Evolutionary conservation across 73 alveolate species (phyloP).

Genomic region (Breviolum minutum): DNA sequence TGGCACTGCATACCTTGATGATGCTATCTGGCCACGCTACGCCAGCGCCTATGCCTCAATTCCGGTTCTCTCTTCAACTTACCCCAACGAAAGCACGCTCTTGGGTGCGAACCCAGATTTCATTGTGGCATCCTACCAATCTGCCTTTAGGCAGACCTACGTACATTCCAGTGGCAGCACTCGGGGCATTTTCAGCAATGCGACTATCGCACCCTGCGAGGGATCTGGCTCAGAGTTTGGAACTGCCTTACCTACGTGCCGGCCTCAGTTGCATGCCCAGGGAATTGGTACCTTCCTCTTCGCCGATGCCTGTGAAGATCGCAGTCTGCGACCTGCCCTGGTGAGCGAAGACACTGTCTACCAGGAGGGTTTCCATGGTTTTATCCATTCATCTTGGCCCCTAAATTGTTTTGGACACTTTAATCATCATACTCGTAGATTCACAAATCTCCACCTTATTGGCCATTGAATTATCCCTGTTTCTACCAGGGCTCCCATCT

Average conservation of each 20-base stretch:
- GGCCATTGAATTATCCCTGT: too few species aligned
- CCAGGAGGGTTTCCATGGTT: background rate
- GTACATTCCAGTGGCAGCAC: background rate
- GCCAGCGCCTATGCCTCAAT: background rate
- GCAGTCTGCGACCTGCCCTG: constrained; percentile 13
- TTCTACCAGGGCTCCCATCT: too few species aligned
- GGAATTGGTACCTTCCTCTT: constrained; percentile 2
- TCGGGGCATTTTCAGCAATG: background rate
- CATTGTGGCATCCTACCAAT: constrained; percentile 6
- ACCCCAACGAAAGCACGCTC: constrained; percentile 23
- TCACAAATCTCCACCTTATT: too few species aligned
- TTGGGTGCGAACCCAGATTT: background rate
- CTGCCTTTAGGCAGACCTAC: constrained; percentile 3
- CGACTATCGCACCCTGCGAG: constrained; percentile 12
- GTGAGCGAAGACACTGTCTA: constrained; percentile 30
- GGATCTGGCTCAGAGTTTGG: constrained; percentile 15
- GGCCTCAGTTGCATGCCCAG: constrained; percentile 8
- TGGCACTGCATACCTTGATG: constrained; percentile 59
- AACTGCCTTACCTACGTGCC: background rate
- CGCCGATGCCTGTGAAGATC: constrained; percentile 7
- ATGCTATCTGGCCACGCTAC: constrained; percentile 28
- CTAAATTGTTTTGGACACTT: too few species aligned
- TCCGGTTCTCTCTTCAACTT: background rate
- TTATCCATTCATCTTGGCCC: too few species aligned
- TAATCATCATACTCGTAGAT: too few species aligned